Conservation (phyloP, 192 early-diverging fungal species). For the Linnemannia schmuckeri region DNA sequence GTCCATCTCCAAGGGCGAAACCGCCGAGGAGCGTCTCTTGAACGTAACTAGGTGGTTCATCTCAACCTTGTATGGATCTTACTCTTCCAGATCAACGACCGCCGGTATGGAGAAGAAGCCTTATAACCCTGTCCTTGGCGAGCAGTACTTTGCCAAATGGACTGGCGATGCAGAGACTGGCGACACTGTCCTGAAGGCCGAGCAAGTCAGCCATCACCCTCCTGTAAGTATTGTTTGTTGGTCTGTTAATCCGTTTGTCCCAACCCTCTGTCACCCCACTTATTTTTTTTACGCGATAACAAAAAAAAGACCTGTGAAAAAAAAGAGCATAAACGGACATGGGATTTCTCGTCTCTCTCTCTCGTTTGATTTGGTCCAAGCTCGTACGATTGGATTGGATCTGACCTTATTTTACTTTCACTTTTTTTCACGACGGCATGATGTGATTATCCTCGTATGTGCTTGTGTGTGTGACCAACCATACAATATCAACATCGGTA, state of each 20-base stretch:
- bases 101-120: conserved; percentile 87
- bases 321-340: background rate
- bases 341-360: background rate
- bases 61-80: conserved; percentile 84
- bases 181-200: conserved; percentile 55
- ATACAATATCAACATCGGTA: background rate
- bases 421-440: background rate
- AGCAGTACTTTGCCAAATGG: conserved; percentile 65
- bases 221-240: conserved; percentile 52
- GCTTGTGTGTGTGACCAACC: background rate
- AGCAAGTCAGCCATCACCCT: conserved; percentile 69
- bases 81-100: conserved; percentile 76
- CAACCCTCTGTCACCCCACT: conserved; percentile 61
- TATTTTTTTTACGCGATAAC: conserved; percentile 21
- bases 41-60: conserved; percentile 83
- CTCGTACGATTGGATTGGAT: conserved; percentile 8
- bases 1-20: conserved; percentile 70
- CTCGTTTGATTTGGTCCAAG: background rate
- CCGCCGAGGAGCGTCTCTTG: conserved; percentile 75
- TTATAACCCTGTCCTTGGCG: conserved; percentile 70
- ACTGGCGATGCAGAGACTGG: conserved; percentile 53
- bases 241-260: conserved; percentile 59
- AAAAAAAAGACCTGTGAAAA: background rate
- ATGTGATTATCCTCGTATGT: background rate
- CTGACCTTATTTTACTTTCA: conserved; percentile 13